These are phyloP conservation scores for Penicillium sp. DNA, from an alignment of 2,329 filamentous ascomycete species.

Conservation along the genomic window DNA sequence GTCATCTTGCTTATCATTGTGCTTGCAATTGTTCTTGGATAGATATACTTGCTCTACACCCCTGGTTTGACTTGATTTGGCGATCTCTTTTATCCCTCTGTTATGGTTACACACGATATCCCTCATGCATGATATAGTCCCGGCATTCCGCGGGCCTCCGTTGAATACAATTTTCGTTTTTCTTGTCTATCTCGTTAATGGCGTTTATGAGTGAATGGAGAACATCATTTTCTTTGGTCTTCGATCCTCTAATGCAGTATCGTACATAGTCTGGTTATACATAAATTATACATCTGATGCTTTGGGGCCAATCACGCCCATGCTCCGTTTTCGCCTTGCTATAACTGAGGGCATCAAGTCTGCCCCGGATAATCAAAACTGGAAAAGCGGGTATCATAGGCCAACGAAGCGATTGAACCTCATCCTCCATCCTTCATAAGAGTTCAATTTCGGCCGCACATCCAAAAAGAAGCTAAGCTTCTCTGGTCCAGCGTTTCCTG, in stretches of 20 bases:
- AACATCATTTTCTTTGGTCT: constrained; percentile 23
- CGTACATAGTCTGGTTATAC: constrained; percentile 38
- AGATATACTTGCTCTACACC: constrained; percentile 21
- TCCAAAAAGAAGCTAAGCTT: constrained; percentile 65
- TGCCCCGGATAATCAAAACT: background rate
- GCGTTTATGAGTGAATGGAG: constrained; percentile 28
- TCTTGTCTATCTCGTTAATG: constrained; percentile 11
- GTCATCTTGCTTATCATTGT: constrained; percentile 89
- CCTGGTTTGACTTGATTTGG: constrained; percentile 7
- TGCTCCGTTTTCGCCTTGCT: constrained; percentile 30
- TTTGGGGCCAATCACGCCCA: constrained; percentile 16
- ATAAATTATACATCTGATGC: constrained; percentile 33
- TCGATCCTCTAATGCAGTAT: constrained; percentile 26
- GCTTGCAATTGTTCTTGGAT: constrained; percentile 79
- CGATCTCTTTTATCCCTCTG: constrained; percentile 10
- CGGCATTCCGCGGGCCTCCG: constrained; percentile 2
- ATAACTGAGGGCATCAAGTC: constrained; percentile 3
- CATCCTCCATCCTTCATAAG: constrained; percentile 61
- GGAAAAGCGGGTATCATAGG: constrained; percentile 29
- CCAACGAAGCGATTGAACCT: constrained; percentile 51
- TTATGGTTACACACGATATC: constrained; percentile 35
- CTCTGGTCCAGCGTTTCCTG: constrained; percentile 33
- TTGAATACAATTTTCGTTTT: background rate
- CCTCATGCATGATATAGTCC: constrained; percentile 25
- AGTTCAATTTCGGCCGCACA: constrained; percentile 66